Conservation (phyloP, 1,284 basidiomycete species). For the Coriolopsis trogii region DNA sequence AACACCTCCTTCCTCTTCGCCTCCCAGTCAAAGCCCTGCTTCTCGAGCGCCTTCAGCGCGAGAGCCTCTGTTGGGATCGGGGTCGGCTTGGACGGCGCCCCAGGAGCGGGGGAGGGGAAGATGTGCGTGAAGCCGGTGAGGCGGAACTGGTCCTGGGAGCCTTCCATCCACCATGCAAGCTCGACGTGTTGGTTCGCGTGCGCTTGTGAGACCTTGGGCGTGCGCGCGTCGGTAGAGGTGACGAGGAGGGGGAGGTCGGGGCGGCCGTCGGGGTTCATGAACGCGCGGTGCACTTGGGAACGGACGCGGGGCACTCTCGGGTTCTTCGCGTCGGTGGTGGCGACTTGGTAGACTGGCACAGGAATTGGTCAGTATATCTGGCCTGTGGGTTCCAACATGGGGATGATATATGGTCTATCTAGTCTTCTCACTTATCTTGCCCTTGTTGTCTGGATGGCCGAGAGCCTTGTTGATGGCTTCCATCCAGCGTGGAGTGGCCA, state of each 20-base stretch:
- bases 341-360: conserved; percentile 59
- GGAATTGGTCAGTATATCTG: neutral
- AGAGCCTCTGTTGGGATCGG: conserved; percentile 21
- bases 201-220: conserved; percentile 60
- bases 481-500: conserved; percentile 51
- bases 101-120: conserved; percentile 38
- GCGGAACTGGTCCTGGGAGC: conserved; percentile 61
- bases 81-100: conserved; percentile 5
- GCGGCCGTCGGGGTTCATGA: conserved; percentile 47
- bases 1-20: conserved; percentile 54
- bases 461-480: conserved; percentile 49
- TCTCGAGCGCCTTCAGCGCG: conserved; percentile 41
- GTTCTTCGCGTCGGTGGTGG: conserved; percentile 50
- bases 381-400: neutral
- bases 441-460: conserved; percentile 41
- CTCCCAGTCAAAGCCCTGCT: conserved; percentile 63
- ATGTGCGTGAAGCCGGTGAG: conserved; percentile 51
- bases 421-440: conserved; percentile 48
- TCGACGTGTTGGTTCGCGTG: conserved; percentile 47
- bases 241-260: conserved; percentile 56
- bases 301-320: conserved; percentile 63
- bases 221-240: conserved; percentile 51
- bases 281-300: conserved; percentile 58
- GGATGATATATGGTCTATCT: neutral
- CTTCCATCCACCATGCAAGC: conserved; percentile 61